These are phyloP conservation scores for Rhododendron mucronatum DNA, from an alignment of 148 eudicot species.

Conservation along the genomic window DNA sequence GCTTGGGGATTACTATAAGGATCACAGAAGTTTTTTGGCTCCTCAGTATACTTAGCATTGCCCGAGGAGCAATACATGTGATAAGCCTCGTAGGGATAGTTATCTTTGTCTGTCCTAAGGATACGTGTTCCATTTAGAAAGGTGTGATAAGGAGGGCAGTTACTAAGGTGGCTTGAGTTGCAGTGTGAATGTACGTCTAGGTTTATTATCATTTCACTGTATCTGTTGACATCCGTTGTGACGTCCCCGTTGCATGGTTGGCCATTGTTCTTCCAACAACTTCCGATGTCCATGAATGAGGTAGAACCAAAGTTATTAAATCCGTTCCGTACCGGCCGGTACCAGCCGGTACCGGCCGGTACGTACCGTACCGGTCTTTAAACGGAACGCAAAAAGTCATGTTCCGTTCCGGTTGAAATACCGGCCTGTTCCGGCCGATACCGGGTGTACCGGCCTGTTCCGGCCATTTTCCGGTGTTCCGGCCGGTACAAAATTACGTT, in stretches of 20 bases:
- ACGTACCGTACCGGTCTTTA: too few relatives aligned
- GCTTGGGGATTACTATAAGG: slow-evolving; percentile 52
- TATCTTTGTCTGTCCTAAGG: slow-evolving; percentile 25
- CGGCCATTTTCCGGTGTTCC: too few relatives aligned
- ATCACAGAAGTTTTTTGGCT: slow-evolving; percentile 27
- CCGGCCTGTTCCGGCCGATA: too few relatives aligned
- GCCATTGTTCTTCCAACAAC: slow-evolving; percentile 69
- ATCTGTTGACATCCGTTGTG: slow-evolving; percentile 46
- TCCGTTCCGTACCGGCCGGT: too few relatives aligned
- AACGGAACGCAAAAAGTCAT: too few relatives aligned
- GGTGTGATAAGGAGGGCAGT: slow-evolving; percentile 54
- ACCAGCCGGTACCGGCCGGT: too few relatives aligned
- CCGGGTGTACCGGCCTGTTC: too few relatives aligned
- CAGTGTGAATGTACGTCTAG: slow-evolving; percentile 32
- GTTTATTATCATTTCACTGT: slow-evolving; percentile 62
- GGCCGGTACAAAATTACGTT: too few relatives aligned
- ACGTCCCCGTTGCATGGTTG: slow-evolving; percentile 45
- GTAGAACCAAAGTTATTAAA: too few relatives aligned
- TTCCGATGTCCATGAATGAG: slow-evolving; percentile 60
- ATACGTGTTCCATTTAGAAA: slow-evolving; percentile 30
- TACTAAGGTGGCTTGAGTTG: slow-evolving; percentile 4
- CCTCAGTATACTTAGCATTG: slow-evolving; percentile 31
- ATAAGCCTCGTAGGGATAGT: slow-evolving; percentile 46
- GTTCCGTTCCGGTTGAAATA: too few relatives aligned
- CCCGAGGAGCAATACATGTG: slow-evolving; percentile 52